These are phyloP conservation scores for Corylus avellana DNA, from an alignment of 306 rosid genomes.

Conservation along the genomic window DNA sequence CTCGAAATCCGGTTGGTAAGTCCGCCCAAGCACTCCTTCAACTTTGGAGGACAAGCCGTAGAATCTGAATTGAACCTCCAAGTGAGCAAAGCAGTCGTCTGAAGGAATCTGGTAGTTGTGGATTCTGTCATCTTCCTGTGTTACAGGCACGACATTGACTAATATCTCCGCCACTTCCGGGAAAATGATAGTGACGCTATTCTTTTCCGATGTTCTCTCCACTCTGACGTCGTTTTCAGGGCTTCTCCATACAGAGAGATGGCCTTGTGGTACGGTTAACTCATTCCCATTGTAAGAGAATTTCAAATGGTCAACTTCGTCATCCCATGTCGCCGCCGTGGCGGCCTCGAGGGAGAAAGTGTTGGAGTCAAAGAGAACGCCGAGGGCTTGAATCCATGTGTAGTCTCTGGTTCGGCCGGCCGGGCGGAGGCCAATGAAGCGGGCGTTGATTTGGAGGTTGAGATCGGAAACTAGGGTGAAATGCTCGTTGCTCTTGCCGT, in stretches of 20 bases:
- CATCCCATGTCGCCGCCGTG: constrained; percentile 28
- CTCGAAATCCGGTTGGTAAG: constrained; percentile 39
- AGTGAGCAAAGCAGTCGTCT: constrained; percentile 49
- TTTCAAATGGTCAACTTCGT: constrained; percentile 30
- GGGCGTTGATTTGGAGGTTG: constrained; percentile 47
- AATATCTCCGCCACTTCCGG: constrained; percentile 42
- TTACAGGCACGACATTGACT: constrained; percentile 47
- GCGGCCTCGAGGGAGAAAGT: constrained; percentile 42
- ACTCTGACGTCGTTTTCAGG: constrained; percentile 26
- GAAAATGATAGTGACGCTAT: constrained; percentile 31
- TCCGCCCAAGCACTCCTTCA: constrained; percentile 52
- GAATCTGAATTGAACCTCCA: constrained; percentile 51
- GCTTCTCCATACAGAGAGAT: constrained; percentile 38
- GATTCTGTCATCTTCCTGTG: constrained; percentile 48
- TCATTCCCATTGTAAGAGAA: constrained; percentile 37
- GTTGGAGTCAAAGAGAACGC: constrained; percentile 34
- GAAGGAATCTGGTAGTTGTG: constrained; percentile 41
- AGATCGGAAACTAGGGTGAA: constrained; percentile 41
- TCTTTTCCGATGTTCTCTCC: constrained; percentile 39
- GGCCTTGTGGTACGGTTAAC: constrained; percentile 13
- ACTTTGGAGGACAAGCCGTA: constrained; percentile 33
- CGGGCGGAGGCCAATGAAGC: constrained; percentile 46
- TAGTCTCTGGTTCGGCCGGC: constrained; percentile 32
- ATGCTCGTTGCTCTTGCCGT: constrained; percentile 43
- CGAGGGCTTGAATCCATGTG: constrained; percentile 50